phyloP scores from a whole-genome alignment of 179 eudicot genomes.

The Gypsophila paniculata region DNA sequence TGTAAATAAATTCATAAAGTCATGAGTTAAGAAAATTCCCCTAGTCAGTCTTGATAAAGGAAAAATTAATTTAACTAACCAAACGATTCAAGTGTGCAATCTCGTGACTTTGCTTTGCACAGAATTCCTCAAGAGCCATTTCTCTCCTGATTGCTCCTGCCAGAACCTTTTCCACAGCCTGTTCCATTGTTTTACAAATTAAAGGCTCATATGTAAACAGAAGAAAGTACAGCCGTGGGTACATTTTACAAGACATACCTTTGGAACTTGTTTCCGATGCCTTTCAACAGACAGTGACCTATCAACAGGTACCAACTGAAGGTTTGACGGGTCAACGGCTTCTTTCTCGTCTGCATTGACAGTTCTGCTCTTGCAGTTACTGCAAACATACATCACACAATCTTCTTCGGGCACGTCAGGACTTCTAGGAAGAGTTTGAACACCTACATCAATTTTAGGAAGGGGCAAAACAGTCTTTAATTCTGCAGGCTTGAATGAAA shows the following conservation, averaged over 20 bases:
- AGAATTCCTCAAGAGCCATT: conserved; percentile 88
- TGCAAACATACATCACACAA: conserved; percentile 37
- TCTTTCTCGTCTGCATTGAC: conserved; percentile 36
- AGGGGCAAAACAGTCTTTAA: conserved; percentile 42
- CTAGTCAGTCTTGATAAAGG: background rate
- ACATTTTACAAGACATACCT: conserved; percentile 41
- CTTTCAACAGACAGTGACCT: conserved; percentile 49
- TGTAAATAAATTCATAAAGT: conserved; percentile 30
- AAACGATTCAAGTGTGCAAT: conserved; percentile 75
- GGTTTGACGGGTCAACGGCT: conserved; percentile 37
- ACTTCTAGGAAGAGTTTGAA: conserved; percentile 53
- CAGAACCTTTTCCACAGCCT: conserved; percentile 94
- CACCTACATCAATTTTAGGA: conserved; percentile 71
- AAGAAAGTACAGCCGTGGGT: background rate
- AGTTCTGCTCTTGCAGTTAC: conserved; percentile 51
- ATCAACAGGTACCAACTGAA: conserved; percentile 70
- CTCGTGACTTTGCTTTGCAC: conserved; percentile 71
- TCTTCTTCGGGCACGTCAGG: conserved; percentile 37
- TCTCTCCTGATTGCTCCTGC: conserved; percentile 95
- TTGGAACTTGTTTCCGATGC: conserved; percentile 64
- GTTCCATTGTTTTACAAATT: conserved; percentile 26
- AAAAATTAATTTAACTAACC: conserved; percentile 40
- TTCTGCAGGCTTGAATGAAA: conserved; percentile 63
- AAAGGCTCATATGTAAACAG: conserved; percentile 8
- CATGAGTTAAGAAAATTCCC: conserved; percentile 5